Base-by-base conservation (phyloP, 805 yeast species). In the Nakazawaea ernobii region DNA sequence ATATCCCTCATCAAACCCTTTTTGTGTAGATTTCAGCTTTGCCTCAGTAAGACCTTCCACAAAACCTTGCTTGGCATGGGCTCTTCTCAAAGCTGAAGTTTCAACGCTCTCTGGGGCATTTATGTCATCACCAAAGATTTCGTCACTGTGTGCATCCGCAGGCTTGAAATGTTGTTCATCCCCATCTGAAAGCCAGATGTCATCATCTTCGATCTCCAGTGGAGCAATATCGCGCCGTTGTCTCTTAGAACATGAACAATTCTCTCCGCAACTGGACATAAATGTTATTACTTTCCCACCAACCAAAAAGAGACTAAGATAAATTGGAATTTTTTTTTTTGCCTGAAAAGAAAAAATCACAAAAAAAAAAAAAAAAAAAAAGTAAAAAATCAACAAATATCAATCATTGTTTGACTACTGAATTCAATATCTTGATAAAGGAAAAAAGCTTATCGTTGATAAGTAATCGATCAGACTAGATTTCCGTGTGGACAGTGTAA, bases 1-100 rank as follows among this genome's bases (percentile, higher is more conserved):
- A 54, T 80, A 91, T 0, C 92, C 92, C 2, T 68, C 72, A 60
- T 91, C 95, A 58, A 92, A 91, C 0, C 96, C 97, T 10, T 67
- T 58, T 59, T 91, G 97, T 24, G 89, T 66, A 36, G 83, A 77
- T 7, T 65, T 63, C 53, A 86, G 95, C 55, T 87, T 83, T 4
- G 88, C 78, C 13, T 61, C 64, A 1, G 87, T 70, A 6, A 91
- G 58, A 0, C 97, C 98, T 51, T 85, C 96, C 4, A 88, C 63
- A 55, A 87, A 91, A 0, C 97, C 98, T 52, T 84, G 84, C 53
- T 86, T 86, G 8, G 71, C 71, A 59, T 91, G 97, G 8, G 71
- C 73, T 29, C 91, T 65, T 54, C 77, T 67, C 42, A 84, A 54
- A 8, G 74, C 74, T 7, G 67, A 42, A 11, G 58, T 47, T 6